Evolutionary conservation across 1,139 yeast genomes (phyloP).

Genomic region (Yueomyces sp.): DNA sequence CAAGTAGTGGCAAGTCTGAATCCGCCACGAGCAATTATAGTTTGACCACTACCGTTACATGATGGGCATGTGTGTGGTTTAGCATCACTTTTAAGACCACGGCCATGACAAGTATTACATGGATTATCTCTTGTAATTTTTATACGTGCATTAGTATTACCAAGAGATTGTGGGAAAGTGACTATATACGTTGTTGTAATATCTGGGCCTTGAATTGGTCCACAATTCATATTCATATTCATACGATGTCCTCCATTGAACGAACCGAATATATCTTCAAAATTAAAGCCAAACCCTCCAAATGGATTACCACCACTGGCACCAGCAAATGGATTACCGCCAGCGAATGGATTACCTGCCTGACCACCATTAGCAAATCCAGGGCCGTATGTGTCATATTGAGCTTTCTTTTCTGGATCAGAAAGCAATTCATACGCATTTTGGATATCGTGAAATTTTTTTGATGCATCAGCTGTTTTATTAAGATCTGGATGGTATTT

Average conservation of each 20-base stretch:
- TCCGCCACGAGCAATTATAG: constrained; percentile 83
- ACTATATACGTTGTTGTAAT: constrained; percentile 68
- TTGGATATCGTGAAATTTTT: constrained; percentile 82
- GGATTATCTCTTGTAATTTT: constrained; percentile 64
- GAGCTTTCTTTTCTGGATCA: constrained; percentile 77
- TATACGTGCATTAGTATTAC: constrained; percentile 55
- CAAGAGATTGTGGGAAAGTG: constrained; percentile 75
- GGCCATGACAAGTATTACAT: constrained; percentile 71
- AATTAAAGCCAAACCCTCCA: constrained; percentile 41
- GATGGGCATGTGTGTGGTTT: constrained; percentile 68
- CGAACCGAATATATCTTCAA: constrained; percentile 80
- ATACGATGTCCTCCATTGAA: constrained; percentile 48
- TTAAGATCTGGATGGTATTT: constrained; percentile 94
- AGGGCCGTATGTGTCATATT: constrained; percentile 84
- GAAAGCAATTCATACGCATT: constrained; percentile 87
- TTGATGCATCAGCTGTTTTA: constrained; percentile 80
- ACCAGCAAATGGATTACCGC: constrained; percentile 28
- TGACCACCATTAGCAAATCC: constrained; percentile 61
- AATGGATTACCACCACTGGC: constrained; percentile 36
- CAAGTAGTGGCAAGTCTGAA: constrained; percentile 97
- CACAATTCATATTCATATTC: constrained; percentile 23
- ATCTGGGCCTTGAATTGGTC: constrained; percentile 63
- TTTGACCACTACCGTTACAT: constrained; percentile 91
- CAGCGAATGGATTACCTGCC: constrained; percentile 34
- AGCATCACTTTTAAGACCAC: constrained; percentile 72